Evolutionary conservation across 257 asterid genomes (phyloP), one percentile per base, ranked within the genome.

Genomic region (Lavandula angustifolia): DNA sequence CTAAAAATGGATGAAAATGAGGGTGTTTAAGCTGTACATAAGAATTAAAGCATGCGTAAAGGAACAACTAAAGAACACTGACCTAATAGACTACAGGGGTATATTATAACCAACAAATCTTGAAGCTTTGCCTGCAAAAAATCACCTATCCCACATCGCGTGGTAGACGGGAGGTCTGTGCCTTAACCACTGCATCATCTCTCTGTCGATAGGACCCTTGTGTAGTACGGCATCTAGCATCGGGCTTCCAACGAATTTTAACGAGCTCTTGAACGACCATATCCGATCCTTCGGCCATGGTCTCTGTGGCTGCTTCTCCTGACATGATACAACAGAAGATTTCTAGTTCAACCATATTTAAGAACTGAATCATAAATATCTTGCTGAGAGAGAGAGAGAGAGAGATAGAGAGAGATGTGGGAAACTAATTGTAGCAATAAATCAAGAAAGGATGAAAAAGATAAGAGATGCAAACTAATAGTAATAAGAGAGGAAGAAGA

Each of bases 301-400:
- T 79, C 90, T 83, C 81, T 94, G 96, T 0, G 86, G 82, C 68
- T 86, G 96, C 82, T 83, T 94, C 81, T 87, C 96, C 99, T 94
- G 89, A 12, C 44, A 55, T 44, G 46, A 33, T 64, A 22, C 9
- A 54, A 56, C 0, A 13, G 11, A 32, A 27, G 6, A 27, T 62
- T 51, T 62, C 12, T 8, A 6, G 9, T 43, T 5, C 17, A 50
- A 38, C 18, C 10, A 13, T 17, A 22, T 40, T 51, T 37, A 37
- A 5, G 42, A 37, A 37, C 9, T 1, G 42, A 5, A 37, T 37
- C 9, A 37, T 9, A 37, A 0, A n/a, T n/a, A n/a, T n/a, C n/a
- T n/a, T n/a, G 9, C 1, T 7, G 27, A 22, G 27, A 22, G 27
- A 22, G 27, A 22, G 27, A 22, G 27, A 22, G 27, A 22, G 27